Evolutionary conservation across 2,329 filamentous ascomycete genomes (phyloP).

Genomic region (Calonectria pteridis): DNA sequence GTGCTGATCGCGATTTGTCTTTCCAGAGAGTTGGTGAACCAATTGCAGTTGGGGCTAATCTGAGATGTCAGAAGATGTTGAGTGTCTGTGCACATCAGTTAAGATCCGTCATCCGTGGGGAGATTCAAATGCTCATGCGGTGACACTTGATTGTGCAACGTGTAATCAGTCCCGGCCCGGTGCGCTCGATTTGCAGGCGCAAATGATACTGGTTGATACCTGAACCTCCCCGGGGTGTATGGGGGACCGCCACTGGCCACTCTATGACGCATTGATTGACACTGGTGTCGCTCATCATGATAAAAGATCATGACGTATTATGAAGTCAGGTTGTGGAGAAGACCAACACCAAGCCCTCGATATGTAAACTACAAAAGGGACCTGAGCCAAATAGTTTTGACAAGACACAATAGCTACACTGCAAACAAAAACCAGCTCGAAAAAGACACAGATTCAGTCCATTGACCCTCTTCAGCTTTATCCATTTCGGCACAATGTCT

Average conservation of each 20-base stretch:
- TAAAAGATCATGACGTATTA: constrained; percentile 45
- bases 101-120: background rate
- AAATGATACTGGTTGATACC: background rate
- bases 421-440: background rate
- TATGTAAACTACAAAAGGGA: constrained; percentile 6
- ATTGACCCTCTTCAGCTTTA: background rate
- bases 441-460: background rate
- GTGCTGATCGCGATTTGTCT: background rate
- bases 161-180: background rate
- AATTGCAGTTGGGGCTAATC: background rate
- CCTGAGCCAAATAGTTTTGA: background rate
- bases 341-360: constrained; percentile 4
- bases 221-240: background rate
- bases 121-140: background rate
- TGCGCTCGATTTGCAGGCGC: background rate
- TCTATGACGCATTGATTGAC: constrained; percentile 8
- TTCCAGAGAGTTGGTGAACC: too few relatives aligned
- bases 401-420: background rate
- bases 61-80: background rate
- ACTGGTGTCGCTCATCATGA: constrained; percentile 9
- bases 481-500: constrained; percentile 45
- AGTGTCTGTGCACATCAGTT: background rate
- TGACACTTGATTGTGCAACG: background rate
- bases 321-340: constrained; percentile 46
- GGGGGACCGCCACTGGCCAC: background rate